Base-by-base conservation (phyloP, 169 alveolate genomes). In the Cryptosporidium muris region DNA sequence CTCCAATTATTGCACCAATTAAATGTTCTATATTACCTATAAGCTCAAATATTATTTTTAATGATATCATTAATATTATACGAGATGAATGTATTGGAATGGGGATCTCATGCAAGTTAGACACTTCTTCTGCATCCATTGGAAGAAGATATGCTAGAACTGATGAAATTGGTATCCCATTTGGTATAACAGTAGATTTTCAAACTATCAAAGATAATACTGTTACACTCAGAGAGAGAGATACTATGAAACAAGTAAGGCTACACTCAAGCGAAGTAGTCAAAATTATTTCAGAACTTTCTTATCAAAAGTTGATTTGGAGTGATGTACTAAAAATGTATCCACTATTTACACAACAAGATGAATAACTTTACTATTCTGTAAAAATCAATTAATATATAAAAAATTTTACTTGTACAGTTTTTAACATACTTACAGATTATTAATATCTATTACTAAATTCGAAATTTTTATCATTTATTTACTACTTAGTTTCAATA, bases 111-210 rank as follows among this genome's bases (percentile, higher is more conserved):
- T 95, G 95, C 58, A 95, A 96, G 89, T 91, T 96, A 52, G 99
- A 97, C 82, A 95, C 91, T 63, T 90, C 98, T 5, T 93, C 97
- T n/a, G 96, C 93, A 36, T 90, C 98, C 7, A 94, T 97, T 65
- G 99, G 99, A 14, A 96, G 94, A 89, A 92, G 98, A 82, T 97
- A 98, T 89, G 99, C 99, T 1, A 90, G 99, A 68, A 96, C 98
- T 62, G 99, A 98, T 74, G 99, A 98, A 91, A 92, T 97, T 9
- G 99, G 99, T 3, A 95, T 97, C 49, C 99, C 99, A 12, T 98
- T 95, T 91, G 99, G 98, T 40, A 91, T 97, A 58, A 98, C 99
- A 25, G 94, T 98, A 12, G 99, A 98, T 90, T 94, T 95, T 90
- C 97, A 96, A 68, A 94, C 99, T 38, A 51, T 94, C 6, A 88